phyloP scores from a whole-genome alignment of 2,329 filamentous ascomycete genomes.

The Penicillium sp. region DNA sequence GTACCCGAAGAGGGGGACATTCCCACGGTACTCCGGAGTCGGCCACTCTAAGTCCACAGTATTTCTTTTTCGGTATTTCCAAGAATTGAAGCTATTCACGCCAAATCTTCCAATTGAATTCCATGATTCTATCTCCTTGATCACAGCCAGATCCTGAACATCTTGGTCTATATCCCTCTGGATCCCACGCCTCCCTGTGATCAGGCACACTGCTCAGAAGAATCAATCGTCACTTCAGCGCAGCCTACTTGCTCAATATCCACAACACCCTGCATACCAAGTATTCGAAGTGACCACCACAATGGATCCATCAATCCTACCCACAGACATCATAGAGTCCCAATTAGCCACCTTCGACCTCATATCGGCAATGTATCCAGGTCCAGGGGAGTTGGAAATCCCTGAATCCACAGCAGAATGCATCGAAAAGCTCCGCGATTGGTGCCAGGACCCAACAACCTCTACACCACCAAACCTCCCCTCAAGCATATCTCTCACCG shows the following conservation, averaged over 20 bases:
- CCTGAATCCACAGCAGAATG: constrained; percentile 38
- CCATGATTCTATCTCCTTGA: neutral
- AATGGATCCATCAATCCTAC: constrained; percentile 29
- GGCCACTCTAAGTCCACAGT: neutral
- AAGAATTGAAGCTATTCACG: neutral
- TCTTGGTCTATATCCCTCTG: neutral
- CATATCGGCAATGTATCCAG: constrained; percentile 56
- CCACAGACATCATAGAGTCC: constrained; percentile 50
- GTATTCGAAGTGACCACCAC: constrained; percentile 18
- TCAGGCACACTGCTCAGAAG: neutral
- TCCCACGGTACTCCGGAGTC: neutral
- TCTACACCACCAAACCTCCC: constrained; percentile 20
- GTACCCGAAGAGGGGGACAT: neutral
- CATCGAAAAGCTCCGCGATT: constrained; percentile 30
- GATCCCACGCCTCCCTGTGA: neutral
- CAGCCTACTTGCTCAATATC: neutral
- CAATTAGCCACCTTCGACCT: constrained; percentile 56
- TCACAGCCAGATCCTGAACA: too few relatives aligned
- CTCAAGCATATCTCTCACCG: constrained; percentile 25
- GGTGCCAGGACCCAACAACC: constrained; percentile 27
- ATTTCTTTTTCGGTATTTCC: neutral
- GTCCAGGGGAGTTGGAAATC: constrained; percentile 43
- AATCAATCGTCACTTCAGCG: neutral
- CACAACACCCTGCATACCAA: neutral
- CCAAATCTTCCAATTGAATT: neutral